Percentiles rank a stretch among this genome's conserved stretches.
phyloP scores from a whole-genome alignment of 163 green algal species.

The Scenedesmus sp. region DNA sequence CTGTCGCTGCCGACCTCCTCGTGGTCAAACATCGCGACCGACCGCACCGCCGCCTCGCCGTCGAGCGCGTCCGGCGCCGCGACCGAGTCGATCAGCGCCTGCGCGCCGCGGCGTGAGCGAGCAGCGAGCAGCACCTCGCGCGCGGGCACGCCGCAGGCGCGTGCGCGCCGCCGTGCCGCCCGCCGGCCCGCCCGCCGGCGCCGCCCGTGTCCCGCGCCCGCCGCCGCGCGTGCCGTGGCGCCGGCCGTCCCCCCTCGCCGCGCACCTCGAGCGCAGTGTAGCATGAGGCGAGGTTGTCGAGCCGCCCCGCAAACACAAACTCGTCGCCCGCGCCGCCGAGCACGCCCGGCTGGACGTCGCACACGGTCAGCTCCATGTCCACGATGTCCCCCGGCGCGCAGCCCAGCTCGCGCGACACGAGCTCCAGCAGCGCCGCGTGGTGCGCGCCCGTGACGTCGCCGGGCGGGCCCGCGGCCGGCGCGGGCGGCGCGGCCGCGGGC shows the following conservation, averaged over 20 bases:
- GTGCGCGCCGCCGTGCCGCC: too few species aligned
- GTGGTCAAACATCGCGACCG: constrained; percentile 96
- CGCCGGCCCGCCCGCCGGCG: too few species aligned
- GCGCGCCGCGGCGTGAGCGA: neutral
- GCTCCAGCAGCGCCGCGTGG: constrained; percentile 75
- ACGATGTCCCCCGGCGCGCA: constrained; percentile 73
- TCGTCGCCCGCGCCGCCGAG: constrained; percentile 78
- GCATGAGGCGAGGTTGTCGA: constrained; percentile 94
- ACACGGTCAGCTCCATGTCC: constrained; percentile 96
- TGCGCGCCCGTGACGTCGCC: constrained; percentile 55
- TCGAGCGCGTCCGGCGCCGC: constrained; percentile 53
- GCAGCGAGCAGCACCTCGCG: too few species aligned
- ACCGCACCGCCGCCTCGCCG: constrained; percentile 79
- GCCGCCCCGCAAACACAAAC: constrained; percentile 91
- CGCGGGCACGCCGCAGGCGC: too few species aligned
- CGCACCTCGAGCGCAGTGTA: constrained; percentile 70
- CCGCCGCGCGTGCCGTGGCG: too few species aligned
- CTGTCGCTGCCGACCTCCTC: constrained; percentile 80
- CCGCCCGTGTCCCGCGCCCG: too few species aligned
- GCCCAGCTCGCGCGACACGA: constrained; percentile 80
- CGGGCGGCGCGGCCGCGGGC: neutral
- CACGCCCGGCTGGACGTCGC: constrained; percentile 85
- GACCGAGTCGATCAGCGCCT: constrained; percentile 73
- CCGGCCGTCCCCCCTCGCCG: too few species aligned
- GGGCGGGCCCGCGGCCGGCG: neutral